Evolutionary conservation across 2,329 filamentous ascomycete genomes (phyloP).

Genomic region (Fusarium sp.): DNA sequence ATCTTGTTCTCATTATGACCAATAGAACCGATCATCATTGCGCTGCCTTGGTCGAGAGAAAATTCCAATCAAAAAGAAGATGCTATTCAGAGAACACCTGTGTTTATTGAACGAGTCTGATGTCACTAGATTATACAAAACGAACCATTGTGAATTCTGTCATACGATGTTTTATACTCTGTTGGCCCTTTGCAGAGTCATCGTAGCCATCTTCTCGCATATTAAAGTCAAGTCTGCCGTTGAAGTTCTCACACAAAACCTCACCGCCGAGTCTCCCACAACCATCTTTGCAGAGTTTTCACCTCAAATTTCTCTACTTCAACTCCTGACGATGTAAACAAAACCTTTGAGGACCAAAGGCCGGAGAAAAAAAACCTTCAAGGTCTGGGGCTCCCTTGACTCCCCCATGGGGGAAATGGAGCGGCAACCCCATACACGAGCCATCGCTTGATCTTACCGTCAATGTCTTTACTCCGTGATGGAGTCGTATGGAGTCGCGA

Average conservation of each 20-base stretch:
- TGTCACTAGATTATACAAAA: background rate
- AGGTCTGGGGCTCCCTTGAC: background rate
- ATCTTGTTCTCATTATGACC: background rate
- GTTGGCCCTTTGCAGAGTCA: accelerated
- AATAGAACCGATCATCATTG: too few relatives aligned
- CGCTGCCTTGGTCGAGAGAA: background rate
- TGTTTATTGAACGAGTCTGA: background rate
- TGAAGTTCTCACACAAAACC: background rate
- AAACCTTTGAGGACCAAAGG: background rate
- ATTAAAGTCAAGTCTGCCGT: background rate
- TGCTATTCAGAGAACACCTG: background rate
- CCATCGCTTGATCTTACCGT: conserved; percentile 24
- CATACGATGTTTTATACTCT: background rate
- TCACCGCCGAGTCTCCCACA: background rate
- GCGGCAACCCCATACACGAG: background rate
- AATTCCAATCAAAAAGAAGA: background rate
- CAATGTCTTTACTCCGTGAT: conserved; percentile 10
- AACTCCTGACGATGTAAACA: background rate
- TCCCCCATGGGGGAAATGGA: background rate
- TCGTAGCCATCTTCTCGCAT: background rate
- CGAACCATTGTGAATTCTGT: background rate
- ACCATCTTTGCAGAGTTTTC: background rate
- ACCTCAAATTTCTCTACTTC: background rate
- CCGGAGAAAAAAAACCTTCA: background rate
- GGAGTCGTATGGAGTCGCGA: conserved; percentile 8